phyloP scores from a whole-genome alignment of 2,329 filamentous ascomycete species.

The Fusarium aywerte region DNA sequence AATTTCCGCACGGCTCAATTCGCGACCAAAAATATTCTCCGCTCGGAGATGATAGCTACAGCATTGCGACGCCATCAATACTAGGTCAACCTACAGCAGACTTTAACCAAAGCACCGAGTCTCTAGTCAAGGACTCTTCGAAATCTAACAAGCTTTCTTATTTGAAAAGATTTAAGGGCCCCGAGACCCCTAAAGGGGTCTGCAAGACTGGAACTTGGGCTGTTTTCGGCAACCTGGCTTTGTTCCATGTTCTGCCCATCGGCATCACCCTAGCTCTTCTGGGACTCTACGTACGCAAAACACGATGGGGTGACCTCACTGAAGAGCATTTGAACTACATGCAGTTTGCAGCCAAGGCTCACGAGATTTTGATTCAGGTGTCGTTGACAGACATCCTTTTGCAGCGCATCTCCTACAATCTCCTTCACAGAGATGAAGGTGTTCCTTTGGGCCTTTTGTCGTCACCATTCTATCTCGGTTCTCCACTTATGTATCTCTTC shows the following conservation, averaged over 20 bases:
- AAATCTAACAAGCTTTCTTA: not conserved
- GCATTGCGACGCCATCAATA: not conserved
- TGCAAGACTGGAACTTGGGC: not conserved
- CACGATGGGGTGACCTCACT: not conserved
- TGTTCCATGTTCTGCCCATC: not conserved
- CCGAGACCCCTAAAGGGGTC: not conserved
- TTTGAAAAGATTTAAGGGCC: not conserved
- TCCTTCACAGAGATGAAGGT: not conserved
- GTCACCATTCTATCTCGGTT: not conserved
- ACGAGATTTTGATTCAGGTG: not conserved
- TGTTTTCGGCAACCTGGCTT: not conserved
- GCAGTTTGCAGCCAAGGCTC: conserved; percentile 11
- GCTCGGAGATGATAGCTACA: not conserved
- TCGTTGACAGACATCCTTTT: conserved; percentile 1
- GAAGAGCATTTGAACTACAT: not conserved
- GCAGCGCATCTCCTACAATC: not conserved
- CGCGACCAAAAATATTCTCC: not conserved
- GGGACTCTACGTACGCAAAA: not conserved
- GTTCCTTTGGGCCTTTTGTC: not conserved
- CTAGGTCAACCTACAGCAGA: not conserved
- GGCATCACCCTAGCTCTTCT: not conserved
- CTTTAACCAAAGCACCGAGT: not conserved
- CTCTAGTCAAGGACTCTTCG: not conserved
- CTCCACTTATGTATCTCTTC: not conserved
- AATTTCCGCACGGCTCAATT: too few relatives aligned